Percentiles rank a stretch among this genome's conserved stretches.
phyloP scores from a whole-genome alignment of 306 rosid genomes.

The Rosa lucieae region DNA sequence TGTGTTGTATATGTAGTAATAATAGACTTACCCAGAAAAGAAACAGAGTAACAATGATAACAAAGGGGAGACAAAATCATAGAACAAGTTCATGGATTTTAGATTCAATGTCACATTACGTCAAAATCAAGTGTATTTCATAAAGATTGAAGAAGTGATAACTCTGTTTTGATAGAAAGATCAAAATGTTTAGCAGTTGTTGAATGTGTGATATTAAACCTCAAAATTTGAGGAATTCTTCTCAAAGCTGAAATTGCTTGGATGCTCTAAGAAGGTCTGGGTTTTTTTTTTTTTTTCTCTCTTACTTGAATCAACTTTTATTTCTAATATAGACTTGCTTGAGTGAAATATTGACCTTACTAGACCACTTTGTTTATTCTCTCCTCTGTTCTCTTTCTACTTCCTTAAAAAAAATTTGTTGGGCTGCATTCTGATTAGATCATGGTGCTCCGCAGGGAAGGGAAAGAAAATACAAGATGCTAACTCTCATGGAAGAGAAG shows the following conservation, averaged over 20 bases:
- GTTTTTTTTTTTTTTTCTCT: too few species aligned
- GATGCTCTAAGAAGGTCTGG: slow-evolving; percentile 10
- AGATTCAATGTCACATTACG: too few species aligned
- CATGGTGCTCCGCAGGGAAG: slow-evolving; percentile 36
- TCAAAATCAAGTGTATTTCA: not conserved
- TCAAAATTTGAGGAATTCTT: not conserved
- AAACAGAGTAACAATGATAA: too few species aligned
- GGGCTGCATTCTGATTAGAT: slow-evolving; percentile 22
- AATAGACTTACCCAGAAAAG: too few species aligned
- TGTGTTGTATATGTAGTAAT: too few species aligned
- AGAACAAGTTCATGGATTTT: not conserved
- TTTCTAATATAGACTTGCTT: slow-evolving; percentile 13
- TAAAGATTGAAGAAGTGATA: not conserved
- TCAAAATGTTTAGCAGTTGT: not conserved
- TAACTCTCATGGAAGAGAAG: slow-evolving; percentile 66
- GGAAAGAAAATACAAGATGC: slow-evolving; percentile 23
- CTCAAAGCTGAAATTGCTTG: not conserved
- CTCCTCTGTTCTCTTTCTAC: slow-evolving; percentile 8
- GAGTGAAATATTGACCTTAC: not conserved
- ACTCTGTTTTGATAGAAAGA: not conserved
- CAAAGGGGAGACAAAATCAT: not conserved
- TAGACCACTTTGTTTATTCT: not conserved
- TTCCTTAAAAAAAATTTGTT: not conserved
- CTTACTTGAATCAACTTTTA: not conserved
- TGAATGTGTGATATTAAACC: slow-evolving; percentile 4